These are phyloP conservation scores for Ophiocordyceps camponoti-saundersi DNA, from an alignment of 2,329 filamentous ascomycete genomes.

Conservation along the genomic window DNA sequence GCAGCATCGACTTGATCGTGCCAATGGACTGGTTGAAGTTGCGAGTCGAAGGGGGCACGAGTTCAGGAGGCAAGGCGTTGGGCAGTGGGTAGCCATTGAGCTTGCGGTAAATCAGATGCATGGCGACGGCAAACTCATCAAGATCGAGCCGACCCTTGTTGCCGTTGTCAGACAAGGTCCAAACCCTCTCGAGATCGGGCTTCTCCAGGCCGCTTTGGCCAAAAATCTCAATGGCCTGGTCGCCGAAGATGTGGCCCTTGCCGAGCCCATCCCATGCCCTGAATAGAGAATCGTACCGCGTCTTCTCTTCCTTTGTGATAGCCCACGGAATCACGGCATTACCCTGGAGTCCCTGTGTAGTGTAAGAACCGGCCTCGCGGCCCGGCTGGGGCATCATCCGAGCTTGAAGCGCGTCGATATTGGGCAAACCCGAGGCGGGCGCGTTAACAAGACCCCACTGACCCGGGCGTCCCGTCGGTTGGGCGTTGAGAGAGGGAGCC, in stretches of 20 bases:
- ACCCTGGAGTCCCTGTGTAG: slow-evolving; percentile 71
- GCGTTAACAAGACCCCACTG: slow-evolving; percentile 99
- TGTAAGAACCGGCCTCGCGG: slow-evolving; percentile 67
- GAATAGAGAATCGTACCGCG: slow-evolving; percentile 88
- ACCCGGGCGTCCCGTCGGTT: slow-evolving; percentile 81
- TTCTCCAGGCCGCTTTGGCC: slow-evolving; percentile 90
- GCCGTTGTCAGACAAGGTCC: slow-evolving; percentile 85
- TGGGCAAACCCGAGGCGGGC: slow-evolving; percentile 73
- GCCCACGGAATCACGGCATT: slow-evolving; percentile 97
- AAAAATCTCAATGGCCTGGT: slow-evolving; percentile 91
- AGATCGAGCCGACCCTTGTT: slow-evolving; percentile 90
- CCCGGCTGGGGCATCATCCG: slow-evolving; percentile 97
- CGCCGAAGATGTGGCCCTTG: slow-evolving; percentile 83
- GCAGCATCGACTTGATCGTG: slow-evolving; percentile 76
- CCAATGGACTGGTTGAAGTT: slow-evolving; percentile 90
- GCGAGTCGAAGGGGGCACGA: slow-evolving; percentile 84
- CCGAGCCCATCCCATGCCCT: slow-evolving; percentile 89
- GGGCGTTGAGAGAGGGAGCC: slow-evolving; percentile 59
- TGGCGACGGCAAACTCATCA: slow-evolving; percentile 94
- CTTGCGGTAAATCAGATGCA: slow-evolving; percentile 97
- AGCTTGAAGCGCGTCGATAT: slow-evolving; percentile 80
- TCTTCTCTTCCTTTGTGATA: slow-evolving; percentile 97
- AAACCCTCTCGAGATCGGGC: slow-evolving; percentile 75
- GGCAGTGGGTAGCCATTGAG: slow-evolving; percentile 91
- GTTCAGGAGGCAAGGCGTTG: slow-evolving; percentile 70